These are phyloP conservation scores for Parmelia sp. DNA, from an alignment of 495 filamentous ascomycete genomes.

Conservation along the genomic window DNA sequence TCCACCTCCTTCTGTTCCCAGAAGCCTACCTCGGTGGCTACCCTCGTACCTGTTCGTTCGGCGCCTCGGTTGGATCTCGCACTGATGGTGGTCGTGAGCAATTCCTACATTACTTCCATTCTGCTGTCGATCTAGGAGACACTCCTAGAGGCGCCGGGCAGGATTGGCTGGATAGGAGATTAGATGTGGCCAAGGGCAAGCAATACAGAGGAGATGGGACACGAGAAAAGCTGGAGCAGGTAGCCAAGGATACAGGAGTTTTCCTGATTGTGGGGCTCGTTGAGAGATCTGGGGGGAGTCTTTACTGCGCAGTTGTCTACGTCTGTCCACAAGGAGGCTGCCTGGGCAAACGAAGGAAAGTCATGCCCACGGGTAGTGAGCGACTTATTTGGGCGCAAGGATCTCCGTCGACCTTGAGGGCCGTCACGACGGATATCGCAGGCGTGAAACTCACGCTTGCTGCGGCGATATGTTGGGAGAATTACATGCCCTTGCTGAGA, in stretches of 20 bases:
- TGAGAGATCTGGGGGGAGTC: slow-evolving; percentile 68
- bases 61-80: slow-evolving; percentile 64
- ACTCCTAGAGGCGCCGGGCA: slow-evolving; percentile 67
- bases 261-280: slow-evolving; percentile 76
- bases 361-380: slow-evolving; percentile 87
- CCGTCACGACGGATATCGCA: slow-evolving; percentile 71
- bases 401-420: slow-evolving; percentile 69
- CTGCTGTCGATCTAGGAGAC: slow-evolving; percentile 80
- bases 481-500: slow-evolving; percentile 85
- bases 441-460: slow-evolving; percentile 72
- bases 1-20: slow-evolving; percentile 79
- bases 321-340: slow-evolving; percentile 67
- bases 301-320: slow-evolving; percentile 82
- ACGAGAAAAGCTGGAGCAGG: slow-evolving; percentile 66
- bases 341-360: slow-evolving; percentile 85
- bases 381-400: slow-evolving; percentile 88
- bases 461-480: slow-evolving; percentile 95
- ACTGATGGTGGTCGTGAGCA: slow-evolving; percentile 68
- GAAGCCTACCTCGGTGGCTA: slow-evolving; percentile 94
- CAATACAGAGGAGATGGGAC: slow-evolving; percentile 74
- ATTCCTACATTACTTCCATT: slow-evolving; percentile 72
- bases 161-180: slow-evolving; percentile 60
- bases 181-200: slow-evolving; percentile 46
- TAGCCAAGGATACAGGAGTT: slow-evolving; percentile 68
- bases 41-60: slow-evolving; percentile 76